Conservation (phyloP, 2,329 filamentous ascomycete genomes). For the Venturia carpophila region DNA sequence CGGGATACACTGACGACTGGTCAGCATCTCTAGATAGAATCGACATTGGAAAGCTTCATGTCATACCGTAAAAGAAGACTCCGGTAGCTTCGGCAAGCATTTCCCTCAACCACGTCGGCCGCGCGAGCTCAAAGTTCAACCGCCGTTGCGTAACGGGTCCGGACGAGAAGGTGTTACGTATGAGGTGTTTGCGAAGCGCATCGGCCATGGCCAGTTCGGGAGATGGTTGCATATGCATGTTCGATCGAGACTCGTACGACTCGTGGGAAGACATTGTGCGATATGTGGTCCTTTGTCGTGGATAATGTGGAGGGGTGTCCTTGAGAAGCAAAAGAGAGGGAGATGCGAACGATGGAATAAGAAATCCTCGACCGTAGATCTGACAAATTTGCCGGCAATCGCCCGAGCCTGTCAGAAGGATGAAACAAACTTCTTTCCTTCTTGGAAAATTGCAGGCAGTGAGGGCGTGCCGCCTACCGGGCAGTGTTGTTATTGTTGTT, state of each 20-base stretch:
- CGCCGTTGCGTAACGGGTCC: constrained; percentile 47
- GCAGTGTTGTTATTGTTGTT: background rate
- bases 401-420: too few relatives aligned
- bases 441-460: background rate
- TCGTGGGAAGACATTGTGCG: constrained; percentile 2
- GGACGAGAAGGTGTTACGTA: constrained; percentile 42
- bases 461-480: background rate
- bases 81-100: constrained; percentile 50
- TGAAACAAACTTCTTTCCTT: background rate
- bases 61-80: constrained; percentile 47
- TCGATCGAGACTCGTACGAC: background rate
- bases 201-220: constrained; percentile 43
- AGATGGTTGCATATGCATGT: background rate
- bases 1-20: constrained; percentile 27
- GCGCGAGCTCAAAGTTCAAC: constrained; percentile 46
- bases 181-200: constrained; percentile 43
- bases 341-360: background rate
- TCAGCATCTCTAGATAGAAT: constrained; percentile 19
- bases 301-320: background rate
- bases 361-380: background rate
- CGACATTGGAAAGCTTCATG: background rate
- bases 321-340: background rate
- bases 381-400: too few relatives aligned
- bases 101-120: constrained; percentile 48
- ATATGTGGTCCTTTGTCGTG: background rate